Evolutionary conservation across 805 yeast genomes (phyloP).

Genomic region (Candida boidinii): DNA sequence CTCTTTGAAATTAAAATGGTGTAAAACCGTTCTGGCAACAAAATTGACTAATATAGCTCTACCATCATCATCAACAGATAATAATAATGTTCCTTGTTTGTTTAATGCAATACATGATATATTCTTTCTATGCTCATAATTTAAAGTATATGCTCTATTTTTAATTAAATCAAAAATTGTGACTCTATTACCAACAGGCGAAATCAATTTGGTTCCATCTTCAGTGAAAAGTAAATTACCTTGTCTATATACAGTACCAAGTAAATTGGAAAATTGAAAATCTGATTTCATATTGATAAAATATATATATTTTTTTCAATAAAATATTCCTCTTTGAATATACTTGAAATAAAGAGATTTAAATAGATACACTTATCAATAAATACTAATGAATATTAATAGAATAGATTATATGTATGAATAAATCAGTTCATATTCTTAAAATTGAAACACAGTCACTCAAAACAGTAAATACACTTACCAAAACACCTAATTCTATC

Average conservation of each 20-base stretch:
- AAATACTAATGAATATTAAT: no score
- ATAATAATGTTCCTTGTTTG: constrained; percentile 66
- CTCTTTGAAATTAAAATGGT: constrained; percentile 89
- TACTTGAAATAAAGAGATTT: no score
- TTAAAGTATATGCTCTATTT: constrained; percentile 80
- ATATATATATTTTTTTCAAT: no score
- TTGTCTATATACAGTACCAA: constrained; percentile 91
- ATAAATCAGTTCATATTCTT: no score
- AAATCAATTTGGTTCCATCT: constrained; percentile 75
- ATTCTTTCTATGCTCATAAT: constrained; percentile 87
- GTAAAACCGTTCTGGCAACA: constrained; percentile 72
- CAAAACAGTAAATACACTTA: no score
- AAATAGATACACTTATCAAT: no score
- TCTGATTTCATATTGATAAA: constrained; percentile 64
- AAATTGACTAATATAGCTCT: constrained; percentile 88
- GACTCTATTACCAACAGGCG: constrained; percentile 94
- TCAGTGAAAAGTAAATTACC: constrained; percentile 84
- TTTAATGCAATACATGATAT: constrained; percentile 75
- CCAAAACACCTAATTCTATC: no score
- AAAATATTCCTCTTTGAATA: no score
- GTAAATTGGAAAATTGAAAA: constrained; percentile 74
- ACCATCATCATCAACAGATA: constrained; percentile 87
- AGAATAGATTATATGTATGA: no score
- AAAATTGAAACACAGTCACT: no score
- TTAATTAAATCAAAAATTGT: constrained; percentile 79